These are phyloP conservation scores for Endoconidiophora laricicola DNA, from an alignment of 2,329 filamentous ascomycete genomes.

Conservation along the genomic window DNA sequence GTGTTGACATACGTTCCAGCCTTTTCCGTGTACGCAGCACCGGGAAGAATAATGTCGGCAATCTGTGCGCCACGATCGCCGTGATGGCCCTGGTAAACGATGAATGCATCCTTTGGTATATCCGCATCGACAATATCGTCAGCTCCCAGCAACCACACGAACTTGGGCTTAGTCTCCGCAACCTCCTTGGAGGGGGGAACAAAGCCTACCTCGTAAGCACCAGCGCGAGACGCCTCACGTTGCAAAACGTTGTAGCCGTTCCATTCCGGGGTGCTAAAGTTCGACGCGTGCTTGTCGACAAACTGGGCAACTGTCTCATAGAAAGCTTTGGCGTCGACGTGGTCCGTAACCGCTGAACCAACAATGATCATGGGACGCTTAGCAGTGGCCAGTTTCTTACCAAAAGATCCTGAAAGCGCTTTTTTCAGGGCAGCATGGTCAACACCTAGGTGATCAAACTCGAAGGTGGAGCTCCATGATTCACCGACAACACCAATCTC, in stretches of 20 bases:
- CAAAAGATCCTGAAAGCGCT: conserved; percentile 71
- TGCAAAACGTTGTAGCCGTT: conserved; percentile 96
- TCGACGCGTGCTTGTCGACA: conserved; percentile 80
- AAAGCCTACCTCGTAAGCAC: conserved; percentile 92
- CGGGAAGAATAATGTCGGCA: conserved; percentile 84
- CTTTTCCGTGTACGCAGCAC: conserved; percentile 94
- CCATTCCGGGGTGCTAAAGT: conserved; percentile 81
- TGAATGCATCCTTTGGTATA: conserved; percentile 88
- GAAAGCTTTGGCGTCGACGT: conserved; percentile 77
- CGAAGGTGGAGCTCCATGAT: conserved; percentile 84
- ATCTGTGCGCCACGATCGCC: conserved; percentile 86
- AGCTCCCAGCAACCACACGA: conserved; percentile 90
- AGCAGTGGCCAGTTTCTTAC: conserved; percentile 76
- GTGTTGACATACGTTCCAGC: conserved; percentile 93
- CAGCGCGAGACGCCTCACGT: conserved; percentile 76
- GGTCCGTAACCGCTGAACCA: conserved; percentile 81
- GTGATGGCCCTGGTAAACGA: conserved; percentile 96
- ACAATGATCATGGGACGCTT: conserved; percentile 95
- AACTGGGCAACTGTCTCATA: conserved; percentile 84
- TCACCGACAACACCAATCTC: conserved; percentile 86
- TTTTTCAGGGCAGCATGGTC: conserved; percentile 69
- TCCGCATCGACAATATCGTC: conserved; percentile 76
- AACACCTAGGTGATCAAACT: conserved; percentile 76
- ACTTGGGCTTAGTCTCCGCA: conserved; percentile 75
- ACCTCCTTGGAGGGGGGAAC: conserved; percentile 68